Evolutionary conservation across 352 stramenopile genomes (phyloP), one percentile per base, ranked within the genome.

Genomic region (Pythium volutum): DNA sequence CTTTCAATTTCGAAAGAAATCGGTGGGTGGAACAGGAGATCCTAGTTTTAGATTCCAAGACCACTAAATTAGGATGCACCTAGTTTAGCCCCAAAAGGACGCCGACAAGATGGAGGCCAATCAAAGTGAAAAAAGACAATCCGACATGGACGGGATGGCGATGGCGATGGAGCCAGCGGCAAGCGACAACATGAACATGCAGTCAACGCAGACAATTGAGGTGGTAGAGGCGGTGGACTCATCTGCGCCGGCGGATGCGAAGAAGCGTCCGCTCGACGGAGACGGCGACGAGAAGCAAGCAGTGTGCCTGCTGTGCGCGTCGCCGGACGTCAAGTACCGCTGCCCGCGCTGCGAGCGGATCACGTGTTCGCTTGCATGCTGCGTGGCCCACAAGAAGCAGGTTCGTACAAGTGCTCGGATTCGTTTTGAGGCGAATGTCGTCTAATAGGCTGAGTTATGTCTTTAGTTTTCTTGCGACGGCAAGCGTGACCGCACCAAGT

Each of bases 401-500:
- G 85, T 86, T 50, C 22, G 70, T 66, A n/a, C 6, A 18, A 5
- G 18, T 33, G 20, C 12, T 18, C 11, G 2, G 16, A 29, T 33
- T 31, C 0, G 20, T 34, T 38, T 33, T 22, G 10, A 33, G 26
- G 2, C n/a, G 11, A 16, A 25, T 38, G 20, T 18, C 25, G n/a
- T 59, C 14, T 48, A 4, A 20, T 59, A 4, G 38, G 14, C 18
- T 49, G 23, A 16, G 7, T 33, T 57, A 4, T 53, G 4, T 18
- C n/a, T 23, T 48, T 50, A 94, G 85, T 88, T 82, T 53, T 69
- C 79, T 20, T 95, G 85, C 69, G 76, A 89, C 53, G 85, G 85
- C 46, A 93, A 93, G 66, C 80, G 85, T 27, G 83, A 95, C 45
- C 85, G 83, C 26, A 92, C 85, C 57, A 91, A 95, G 73, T 95